These are phyloP conservation scores for Baorangia bicolor DNA, from an alignment of 768 basidiomycete genomes.

Conservation along the genomic window DNA sequence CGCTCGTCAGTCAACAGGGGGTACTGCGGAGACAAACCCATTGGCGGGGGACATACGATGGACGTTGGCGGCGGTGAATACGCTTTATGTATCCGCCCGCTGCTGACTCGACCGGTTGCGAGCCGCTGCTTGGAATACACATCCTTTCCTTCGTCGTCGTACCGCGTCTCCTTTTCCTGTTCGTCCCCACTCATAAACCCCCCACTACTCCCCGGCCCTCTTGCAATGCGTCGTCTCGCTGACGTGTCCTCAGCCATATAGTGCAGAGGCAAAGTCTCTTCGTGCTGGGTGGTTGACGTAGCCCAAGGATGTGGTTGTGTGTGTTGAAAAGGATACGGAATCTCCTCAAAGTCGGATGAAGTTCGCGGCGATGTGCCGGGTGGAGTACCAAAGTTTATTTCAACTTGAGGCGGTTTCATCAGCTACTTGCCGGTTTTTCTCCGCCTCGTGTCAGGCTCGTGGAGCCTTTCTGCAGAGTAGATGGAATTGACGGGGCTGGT, in stretches of 20 bases:
- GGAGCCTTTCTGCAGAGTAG: not conserved
- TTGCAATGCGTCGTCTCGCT: slow-evolving; percentile 43
- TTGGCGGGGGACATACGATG: slow-evolving; percentile 41
- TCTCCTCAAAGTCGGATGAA: slow-evolving; percentile 72
- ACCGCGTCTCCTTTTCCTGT: slow-evolving; percentile 35
- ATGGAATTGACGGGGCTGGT: not conserved
- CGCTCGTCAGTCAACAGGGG: not conserved
- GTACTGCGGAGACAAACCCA: slow-evolving; percentile 9
- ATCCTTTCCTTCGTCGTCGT: slow-evolving; percentile 67
- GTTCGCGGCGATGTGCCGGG: slow-evolving; percentile 48
- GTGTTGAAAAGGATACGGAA: slow-evolving; percentile 52
- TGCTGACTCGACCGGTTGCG: slow-evolving; percentile 41
- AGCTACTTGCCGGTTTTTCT: slow-evolving; percentile 35
- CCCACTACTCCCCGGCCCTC: slow-evolving; percentile 34
- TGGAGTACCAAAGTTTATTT: slow-evolving; percentile 67
- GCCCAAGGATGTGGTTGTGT: slow-evolving; percentile 28
- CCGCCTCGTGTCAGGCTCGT: slow-evolving; percentile 10
- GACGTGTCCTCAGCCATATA: slow-evolving; percentile 53
- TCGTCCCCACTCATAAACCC: slow-evolving; percentile 30
- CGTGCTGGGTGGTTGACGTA: slow-evolving; percentile 23
- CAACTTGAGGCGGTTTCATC: slow-evolving; percentile 65
- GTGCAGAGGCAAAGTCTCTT: slow-evolving; percentile 50
- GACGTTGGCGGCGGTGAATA: slow-evolving; percentile 67
- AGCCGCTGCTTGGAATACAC: slow-evolving; percentile 50
- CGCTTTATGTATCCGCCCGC: slow-evolving; percentile 60